Percentiles rank a stretch among this genome's conserved stretches.
phyloP scores from a whole-genome alignment of 176 grass and related monocot genomes.

The Triticum dicoccoides region DNA sequence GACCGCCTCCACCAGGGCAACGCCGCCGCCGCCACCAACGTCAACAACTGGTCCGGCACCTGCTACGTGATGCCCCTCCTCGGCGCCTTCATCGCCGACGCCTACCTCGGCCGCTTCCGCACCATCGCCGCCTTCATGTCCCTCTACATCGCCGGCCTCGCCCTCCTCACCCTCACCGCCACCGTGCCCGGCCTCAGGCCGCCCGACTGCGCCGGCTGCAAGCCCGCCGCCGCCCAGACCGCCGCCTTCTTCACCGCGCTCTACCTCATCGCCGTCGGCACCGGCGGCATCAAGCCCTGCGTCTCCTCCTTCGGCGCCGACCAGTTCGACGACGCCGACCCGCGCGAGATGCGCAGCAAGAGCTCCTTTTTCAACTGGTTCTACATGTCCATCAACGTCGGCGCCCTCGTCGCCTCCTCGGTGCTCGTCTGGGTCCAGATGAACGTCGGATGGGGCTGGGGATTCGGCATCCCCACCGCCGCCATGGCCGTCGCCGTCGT shows the following conservation, averaged over 20 bases:
- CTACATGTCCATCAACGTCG: slow-evolving; percentile 38
- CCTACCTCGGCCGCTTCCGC: slow-evolving; percentile 27
- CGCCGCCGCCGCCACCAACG: slow-evolving; percentile 50
- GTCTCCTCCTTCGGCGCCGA: slow-evolving; percentile 52
- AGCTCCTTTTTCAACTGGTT: slow-evolving; percentile 42
- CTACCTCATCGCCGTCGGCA: slow-evolving; percentile 30
- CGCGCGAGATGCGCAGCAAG: slow-evolving; percentile 28
- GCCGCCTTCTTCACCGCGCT: slow-evolving; percentile 26
- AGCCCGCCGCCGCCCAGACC: not conserved
- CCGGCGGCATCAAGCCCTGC: slow-evolving; percentile 38
- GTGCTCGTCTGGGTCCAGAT: slow-evolving; percentile 35
- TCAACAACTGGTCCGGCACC: slow-evolving; percentile 57
- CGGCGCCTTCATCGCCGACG: slow-evolving; percentile 30
- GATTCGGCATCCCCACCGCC: slow-evolving; percentile 14
- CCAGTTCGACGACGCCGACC: slow-evolving; percentile 48
- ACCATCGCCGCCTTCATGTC: slow-evolving; percentile 32
- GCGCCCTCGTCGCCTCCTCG: slow-evolving; percentile 30
- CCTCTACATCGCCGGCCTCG: slow-evolving; percentile 16
- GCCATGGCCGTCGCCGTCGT: slow-evolving; percentile 41
- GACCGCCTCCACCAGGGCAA: slow-evolving; percentile 39
- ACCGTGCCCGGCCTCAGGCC: slow-evolving; percentile 3
- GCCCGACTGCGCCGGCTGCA: not conserved
- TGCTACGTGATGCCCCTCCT: slow-evolving; percentile 48
- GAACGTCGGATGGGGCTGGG: slow-evolving; percentile 50
- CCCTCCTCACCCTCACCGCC: slow-evolving; percentile 35